Evolutionary conservation across 495 filamentous ascomycete species (phyloP), one percentile per base, ranked within the genome.

Genomic region (Tuber aestivum): DNA sequence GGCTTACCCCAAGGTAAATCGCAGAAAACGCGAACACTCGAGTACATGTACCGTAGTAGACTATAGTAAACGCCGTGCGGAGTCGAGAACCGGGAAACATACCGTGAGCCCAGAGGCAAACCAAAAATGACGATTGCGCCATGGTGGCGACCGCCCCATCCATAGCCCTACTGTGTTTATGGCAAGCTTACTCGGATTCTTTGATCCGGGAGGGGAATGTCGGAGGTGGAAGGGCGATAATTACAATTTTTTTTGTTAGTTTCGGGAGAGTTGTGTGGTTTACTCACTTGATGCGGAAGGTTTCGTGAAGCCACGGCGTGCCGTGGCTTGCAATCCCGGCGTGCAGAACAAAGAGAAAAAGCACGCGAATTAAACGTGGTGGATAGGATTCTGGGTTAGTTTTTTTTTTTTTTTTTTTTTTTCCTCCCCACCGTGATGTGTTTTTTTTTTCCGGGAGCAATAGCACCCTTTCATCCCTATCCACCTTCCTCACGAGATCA

Each of bases 111-210:
- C 8, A 61, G 50, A 61, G 50, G 50, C 23, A 61, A 61, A 56
- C 48, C 9, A 56, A n/a, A 27, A 61, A 23, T 23, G 20, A 23
- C 45, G 21, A 8, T 23, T 8, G 21, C 45, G 6, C 21, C 7
- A 48, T 48, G 20, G 45, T 61, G 50, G n/a, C n/a, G 50, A n/a
- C 10, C 12, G 50, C n/a, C 44, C 20, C n/a, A 61, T 32, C n/a
- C 9, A 27, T 5, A n/a, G 4, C n/a, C 4, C 50, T 14, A 18
- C 50, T 32, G 12, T 35, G 27, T 35, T 16, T 18, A 18, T 35
- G 27, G 56, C 56, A 35, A 6, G 56, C 56, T 65, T 65, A 65
- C 56, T 65, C 56, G 56, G 56, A 65, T 65, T 65, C 56, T 65
- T 12, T 65, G 27, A 65, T 35, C 27, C 27, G 56, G 56, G 56